These are phyloP conservation scores for Cytospora paraplurivora DNA, from an alignment of 2,329 filamentous ascomycete genomes.

Conservation along the genomic window DNA sequence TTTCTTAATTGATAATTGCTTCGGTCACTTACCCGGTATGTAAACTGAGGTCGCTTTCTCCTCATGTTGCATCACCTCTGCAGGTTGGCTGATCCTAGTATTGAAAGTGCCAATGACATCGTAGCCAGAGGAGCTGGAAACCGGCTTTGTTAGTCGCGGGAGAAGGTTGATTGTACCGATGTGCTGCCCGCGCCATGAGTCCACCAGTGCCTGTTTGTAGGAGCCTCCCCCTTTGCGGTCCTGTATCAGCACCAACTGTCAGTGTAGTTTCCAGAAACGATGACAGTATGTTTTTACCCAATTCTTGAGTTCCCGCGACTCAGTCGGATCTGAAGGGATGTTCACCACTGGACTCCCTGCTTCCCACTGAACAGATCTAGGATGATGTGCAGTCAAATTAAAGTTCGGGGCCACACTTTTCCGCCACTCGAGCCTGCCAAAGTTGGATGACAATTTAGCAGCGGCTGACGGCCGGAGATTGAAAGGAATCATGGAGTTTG, in stretches of 20 bases:
- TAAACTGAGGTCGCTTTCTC: background rate
- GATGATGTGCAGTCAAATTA: background rate
- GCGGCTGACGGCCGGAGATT: background rate
- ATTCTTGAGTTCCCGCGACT: background rate
- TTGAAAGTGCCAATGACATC: slow-evolving; percentile 6
- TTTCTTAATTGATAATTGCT: background rate
- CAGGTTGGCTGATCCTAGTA: background rate
- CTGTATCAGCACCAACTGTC: background rate
- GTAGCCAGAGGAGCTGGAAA: background rate
- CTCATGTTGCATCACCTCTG: background rate
- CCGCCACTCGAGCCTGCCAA: background rate
- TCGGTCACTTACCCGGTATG: background rate
- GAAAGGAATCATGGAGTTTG: background rate
- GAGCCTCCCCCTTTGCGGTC: background rate
- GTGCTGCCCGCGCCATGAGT: background rate
- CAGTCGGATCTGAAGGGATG: background rate
- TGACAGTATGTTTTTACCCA: background rate
- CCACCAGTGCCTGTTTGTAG: background rate
- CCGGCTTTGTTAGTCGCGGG: background rate
- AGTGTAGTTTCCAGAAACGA: background rate
- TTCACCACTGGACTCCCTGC: background rate
- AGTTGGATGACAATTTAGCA: background rate
- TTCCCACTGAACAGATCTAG: background rate
- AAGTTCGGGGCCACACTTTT: background rate
- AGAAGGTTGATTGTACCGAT: background rate